Evolutionary conservation across 2,329 filamentous ascomycete species (phyloP).

Genomic region (Colletotrichum camelliae): DNA sequence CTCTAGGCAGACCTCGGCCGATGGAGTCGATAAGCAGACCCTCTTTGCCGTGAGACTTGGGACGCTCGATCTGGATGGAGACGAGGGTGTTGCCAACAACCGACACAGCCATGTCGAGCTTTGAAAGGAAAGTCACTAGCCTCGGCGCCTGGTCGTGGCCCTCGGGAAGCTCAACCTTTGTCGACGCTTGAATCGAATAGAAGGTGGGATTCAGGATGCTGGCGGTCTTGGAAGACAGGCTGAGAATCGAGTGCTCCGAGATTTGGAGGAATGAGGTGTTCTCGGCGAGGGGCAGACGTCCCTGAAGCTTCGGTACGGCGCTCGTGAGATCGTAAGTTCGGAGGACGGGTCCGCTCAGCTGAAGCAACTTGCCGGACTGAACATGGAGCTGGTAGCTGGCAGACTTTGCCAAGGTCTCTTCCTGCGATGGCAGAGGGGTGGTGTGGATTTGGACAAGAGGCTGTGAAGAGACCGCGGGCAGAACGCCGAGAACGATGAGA

Average conservation of each 20-base stretch:
- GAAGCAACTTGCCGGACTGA: slow-evolving; percentile 67
- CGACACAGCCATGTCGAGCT: slow-evolving; percentile 70
- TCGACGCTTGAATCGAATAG: slow-evolving; percentile 61
- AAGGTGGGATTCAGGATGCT: slow-evolving; percentile 74
- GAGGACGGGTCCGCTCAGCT: slow-evolving; percentile 59
- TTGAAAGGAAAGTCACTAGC: slow-evolving; percentile 67
- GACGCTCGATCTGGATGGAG: slow-evolving; percentile 72
- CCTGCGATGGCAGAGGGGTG: slow-evolving; percentile 37
- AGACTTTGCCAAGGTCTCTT: slow-evolving; percentile 11
- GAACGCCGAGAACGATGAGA: slow-evolving; percentile 37
- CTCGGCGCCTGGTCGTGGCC: slow-evolving; percentile 33
- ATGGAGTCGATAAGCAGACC: slow-evolving; percentile 77
- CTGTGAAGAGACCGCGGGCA: slow-evolving; percentile 26
- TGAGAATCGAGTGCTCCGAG: slow-evolving; percentile 69
- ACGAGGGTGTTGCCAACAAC: slow-evolving; percentile 68
- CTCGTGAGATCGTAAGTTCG: slow-evolving; percentile 68
- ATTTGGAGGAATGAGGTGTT: slow-evolving; percentile 70
- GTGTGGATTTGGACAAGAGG: slow-evolving; percentile 43
- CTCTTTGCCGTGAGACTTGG: slow-evolving; percentile 59
- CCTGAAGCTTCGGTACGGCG: slow-evolving; percentile 65
- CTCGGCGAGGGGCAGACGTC: slow-evolving; percentile 55
- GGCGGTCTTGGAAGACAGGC: slow-evolving; percentile 61
- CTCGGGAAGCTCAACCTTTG: slow-evolving; percentile 49
- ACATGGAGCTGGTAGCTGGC: slow-evolving; percentile 63
- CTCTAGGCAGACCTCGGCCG: slow-evolving; percentile 58